These are phyloP conservation scores for Nakazawaea anatomiae DNA, from an alignment of 805 yeast genomes.

Conservation along the genomic window DNA sequence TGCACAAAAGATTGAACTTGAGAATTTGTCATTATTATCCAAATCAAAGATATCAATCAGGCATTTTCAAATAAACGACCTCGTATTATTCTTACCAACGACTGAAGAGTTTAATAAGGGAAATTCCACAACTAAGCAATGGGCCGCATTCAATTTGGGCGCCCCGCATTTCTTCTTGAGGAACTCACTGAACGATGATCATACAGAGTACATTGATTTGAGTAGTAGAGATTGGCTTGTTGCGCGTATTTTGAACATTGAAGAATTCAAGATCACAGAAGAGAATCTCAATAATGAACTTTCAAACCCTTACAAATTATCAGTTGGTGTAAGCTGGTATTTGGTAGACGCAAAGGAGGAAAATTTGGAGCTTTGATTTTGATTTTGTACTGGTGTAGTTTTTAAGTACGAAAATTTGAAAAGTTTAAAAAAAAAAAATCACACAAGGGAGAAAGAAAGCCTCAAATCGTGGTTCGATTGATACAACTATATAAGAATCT, in stretches of 20 bases:
- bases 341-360: constrained; percentile 50
- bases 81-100: constrained; percentile 83
- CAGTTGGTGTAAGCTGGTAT: constrained; percentile 60
- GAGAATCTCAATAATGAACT: constrained; percentile 27
- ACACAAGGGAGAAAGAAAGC: background rate
- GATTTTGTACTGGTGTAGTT: background rate
- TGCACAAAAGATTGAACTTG: constrained; percentile 40
- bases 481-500: background rate
- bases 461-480: background rate
- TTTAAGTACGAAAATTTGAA: background rate
- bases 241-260: constrained; percentile 58
- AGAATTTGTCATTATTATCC: constrained; percentile 26
- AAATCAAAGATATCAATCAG: constrained; percentile 58
- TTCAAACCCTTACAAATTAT: constrained; percentile 62
- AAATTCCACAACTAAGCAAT: constrained; percentile 21
- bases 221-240: constrained; percentile 75
- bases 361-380: constrained; percentile 9
- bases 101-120: constrained; percentile 8
- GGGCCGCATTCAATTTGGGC: constrained; percentile 95
- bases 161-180: constrained; percentile 79
- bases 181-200: constrained; percentile 15
- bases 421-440: background rate
- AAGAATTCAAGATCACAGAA: constrained; percentile 45
- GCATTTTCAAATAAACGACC: constrained; percentile 65
- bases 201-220: constrained; percentile 15